phyloP scores from a whole-genome alignment of 2,329 filamentous ascomycete species.

The Calonectria pseudoturangicola region DNA sequence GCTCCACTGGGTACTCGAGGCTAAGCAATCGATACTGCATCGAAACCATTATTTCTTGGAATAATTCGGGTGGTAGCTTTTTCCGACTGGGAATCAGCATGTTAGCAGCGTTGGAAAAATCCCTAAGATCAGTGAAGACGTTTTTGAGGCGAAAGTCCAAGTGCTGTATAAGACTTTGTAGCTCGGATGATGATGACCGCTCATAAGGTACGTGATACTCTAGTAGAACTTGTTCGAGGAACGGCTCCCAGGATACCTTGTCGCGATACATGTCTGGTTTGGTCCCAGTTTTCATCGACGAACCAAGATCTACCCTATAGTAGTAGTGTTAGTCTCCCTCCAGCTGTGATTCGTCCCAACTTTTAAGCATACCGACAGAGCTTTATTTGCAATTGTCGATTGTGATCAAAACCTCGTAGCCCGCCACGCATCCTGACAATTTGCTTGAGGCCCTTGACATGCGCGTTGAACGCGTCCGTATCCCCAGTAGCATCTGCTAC shows the following conservation, averaged over 20 bases:
- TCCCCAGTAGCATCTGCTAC: conserved; percentile 51
- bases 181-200: not conserved
- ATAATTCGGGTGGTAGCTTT: conserved; percentile 54
- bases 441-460: conserved; percentile 49
- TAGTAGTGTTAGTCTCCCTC: not conserved
- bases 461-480: conserved; percentile 42
- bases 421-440: conserved; percentile 56
- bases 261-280: conserved; percentile 50
- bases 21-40: conserved; percentile 57
- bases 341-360: fast-evolving
- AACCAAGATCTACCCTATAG: conserved; percentile 54
- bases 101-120: conserved; percentile 56
- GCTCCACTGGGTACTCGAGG: conserved; percentile 45
- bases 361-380: conserved; percentile 52
- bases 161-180: conserved; percentile 39
- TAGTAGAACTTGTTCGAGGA: conserved; percentile 25
- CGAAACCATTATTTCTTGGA: conserved; percentile 57
- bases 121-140: conserved; percentile 55
- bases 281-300: conserved; percentile 51
- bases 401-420: conserved; percentile 48
- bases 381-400: conserved; percentile 54
- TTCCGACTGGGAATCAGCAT: conserved; percentile 38
- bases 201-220: conserved; percentile 1
- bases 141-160: conserved; percentile 53
- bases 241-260: conserved; percentile 48